Evolutionary conservation across 352 stramenopile species (phyloP), one percentile per base, ranked within the genome.

Genomic region (Pythium phragmitis): DNA sequence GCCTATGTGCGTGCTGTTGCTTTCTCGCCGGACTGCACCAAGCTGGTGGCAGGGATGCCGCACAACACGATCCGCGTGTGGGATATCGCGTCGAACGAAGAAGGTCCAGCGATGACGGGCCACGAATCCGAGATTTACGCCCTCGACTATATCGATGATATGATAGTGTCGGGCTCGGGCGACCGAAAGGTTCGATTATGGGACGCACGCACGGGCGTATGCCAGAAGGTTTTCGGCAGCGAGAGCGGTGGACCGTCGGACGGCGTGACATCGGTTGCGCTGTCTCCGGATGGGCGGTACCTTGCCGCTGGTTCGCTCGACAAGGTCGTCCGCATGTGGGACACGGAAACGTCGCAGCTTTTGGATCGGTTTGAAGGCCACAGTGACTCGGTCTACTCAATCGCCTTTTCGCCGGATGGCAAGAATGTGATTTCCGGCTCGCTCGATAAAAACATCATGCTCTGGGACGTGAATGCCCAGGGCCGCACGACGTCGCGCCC

Each of bases 121-220:
- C 86, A 95, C 65, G 86, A 95, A 58, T 88, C 85, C 13, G 86
- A 93, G 59, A 93, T 95, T 60, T 95, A 95, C 70, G 91, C 84
- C 42, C 67, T 95, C 33, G 86, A 92, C 62, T 95, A 92, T 53
- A 82, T 95, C 45, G 88, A 90, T 54, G 82, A 95, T 64, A 74
- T 93, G 59, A 95, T 95, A 59, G 86, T 92, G 30, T 93, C 84
- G n/a, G 86, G 86, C 34, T 92, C 82, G 16, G 86, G 86, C 13
- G 86, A 95, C 49, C 84, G 86, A 45, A 92, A 90, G 60, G 85
- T 93, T 9, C 84, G 86, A 16, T 73, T 95, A 11, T 95, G 86
- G 86, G 86, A 95, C 61, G 79, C 84, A 7, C 86, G 86, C 57
- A 87, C 79, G 5, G 83, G 86, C 21, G 77, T 92, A 67, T 95